Evolutionary conservation across 179 eudicot genomes (phyloP), one percentile per base, ranked within the genome.

Genomic region (Camellia oleifera): DNA sequence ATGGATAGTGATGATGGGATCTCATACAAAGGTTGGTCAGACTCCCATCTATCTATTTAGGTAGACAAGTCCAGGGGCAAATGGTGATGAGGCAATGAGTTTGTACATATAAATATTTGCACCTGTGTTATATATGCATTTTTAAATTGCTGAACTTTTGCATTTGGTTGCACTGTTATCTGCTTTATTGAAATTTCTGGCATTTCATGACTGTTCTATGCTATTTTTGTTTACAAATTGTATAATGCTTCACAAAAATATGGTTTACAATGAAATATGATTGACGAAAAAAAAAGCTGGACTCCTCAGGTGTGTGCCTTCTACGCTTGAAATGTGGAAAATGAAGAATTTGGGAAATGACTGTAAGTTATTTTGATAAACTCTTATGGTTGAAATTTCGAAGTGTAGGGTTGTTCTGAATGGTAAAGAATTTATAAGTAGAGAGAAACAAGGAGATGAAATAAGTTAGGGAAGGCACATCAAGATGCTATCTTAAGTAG

Each of bases 1-100:
- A 77, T 90, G 75, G 97, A 92, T 79, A 84, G 83, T 80, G 98
- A 95, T 82, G 99, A 95, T 87, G 99, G 97, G 46, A 83, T 95
- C 79, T 85, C 99, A 50, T 94, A 73, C 81, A 78, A 89, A 86
- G 96, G 99, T 94, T 78, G 65, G 85, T 81, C 26, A 67, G 45
- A 48, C 15, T 64, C 64, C 73, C 48, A 66, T 64, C 52, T 44
- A 60, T 23, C 44, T 53, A 58, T 32, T n/a, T 74, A 62, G 4
- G 14, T 45, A 74, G 52, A 17, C 14, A 40, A 74, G 66, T 74
- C 66, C 17, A 46, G 7, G 13, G 66, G 53, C 77, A 58, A 46
- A 17, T 42, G 66, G 26, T 58, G 50, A 74, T 74, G 32, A 42
- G 32, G 32, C 66, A 54, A 48, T n/a, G 8, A 12, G 48, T 0